Conservation (phyloP, 805 yeast species). For the Myxozyma mucilagina region DNA sequence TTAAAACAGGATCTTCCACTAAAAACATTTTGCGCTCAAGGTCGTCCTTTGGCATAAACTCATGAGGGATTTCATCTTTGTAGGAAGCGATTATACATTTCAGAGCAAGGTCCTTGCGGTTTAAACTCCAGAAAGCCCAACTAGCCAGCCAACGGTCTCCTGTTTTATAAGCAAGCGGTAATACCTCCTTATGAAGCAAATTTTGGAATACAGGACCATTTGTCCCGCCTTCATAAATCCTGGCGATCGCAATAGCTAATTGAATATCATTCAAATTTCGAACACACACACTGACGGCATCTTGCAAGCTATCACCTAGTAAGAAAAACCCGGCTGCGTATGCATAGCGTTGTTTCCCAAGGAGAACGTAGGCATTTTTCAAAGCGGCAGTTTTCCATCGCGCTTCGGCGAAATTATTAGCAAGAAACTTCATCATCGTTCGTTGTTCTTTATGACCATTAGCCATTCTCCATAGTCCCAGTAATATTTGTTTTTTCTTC, state of each 20-base stretch:
- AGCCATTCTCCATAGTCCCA: constrained; percentile 82
- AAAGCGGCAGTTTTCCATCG: constrained; percentile 88
- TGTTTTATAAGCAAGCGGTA: constrained; percentile 57
- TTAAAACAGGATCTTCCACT: constrained; percentile 80
- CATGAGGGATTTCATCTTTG: constrained; percentile 7
- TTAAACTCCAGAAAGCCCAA: constrained; percentile 74
- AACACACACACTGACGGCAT: constrained; percentile 72
- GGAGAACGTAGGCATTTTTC: constrained; percentile 86
- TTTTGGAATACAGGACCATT: constrained; percentile 53
- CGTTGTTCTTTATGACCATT: constrained; percentile 75
- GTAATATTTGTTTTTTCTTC: constrained; percentile 68
- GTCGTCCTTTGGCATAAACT: background rate
- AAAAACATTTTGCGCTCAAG: constrained; percentile 42
- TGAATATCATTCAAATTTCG: constrained; percentile 66
- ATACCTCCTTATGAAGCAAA: constrained; percentile 51
- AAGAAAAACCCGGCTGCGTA: constrained; percentile 91
- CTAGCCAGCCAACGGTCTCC: constrained; percentile 81
- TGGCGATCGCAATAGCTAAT: constrained; percentile 77
- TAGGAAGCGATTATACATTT: constrained; percentile 39
- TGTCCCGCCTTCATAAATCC: constrained; percentile 66
- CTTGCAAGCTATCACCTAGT: constrained; percentile 71
- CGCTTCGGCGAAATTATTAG: constrained; percentile 69
- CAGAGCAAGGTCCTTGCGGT: constrained; percentile 53
- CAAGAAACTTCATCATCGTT: constrained; percentile 75
- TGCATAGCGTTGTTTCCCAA: constrained; percentile 81